Evolutionary conservation across 2,329 filamentous ascomycete genomes (phyloP).

Genomic region (Massarina eburnea): DNA sequence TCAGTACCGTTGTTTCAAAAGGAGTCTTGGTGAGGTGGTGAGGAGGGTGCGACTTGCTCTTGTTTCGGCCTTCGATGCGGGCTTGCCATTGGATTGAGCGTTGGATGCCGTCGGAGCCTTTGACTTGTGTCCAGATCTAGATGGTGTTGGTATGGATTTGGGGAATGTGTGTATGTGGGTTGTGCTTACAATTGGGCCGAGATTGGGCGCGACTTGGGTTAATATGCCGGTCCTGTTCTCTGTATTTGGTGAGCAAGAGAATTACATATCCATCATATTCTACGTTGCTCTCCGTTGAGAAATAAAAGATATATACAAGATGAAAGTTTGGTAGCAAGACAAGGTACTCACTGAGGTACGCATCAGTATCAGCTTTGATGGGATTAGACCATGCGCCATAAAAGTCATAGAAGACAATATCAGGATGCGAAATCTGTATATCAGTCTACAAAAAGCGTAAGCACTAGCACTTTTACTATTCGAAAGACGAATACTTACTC

Average conservation of each 20-base stretch:
- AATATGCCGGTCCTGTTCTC: constrained; percentile 57
- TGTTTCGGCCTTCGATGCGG: constrained; percentile 55
- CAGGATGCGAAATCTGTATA: constrained; percentile 51
- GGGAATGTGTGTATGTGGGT: neutral
- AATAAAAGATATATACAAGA: too few species aligned
- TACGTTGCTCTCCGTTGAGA: too few species aligned
- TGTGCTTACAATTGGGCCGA: constrained; percentile 53
- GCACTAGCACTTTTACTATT: neutral
- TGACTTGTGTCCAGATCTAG: constrained; percentile 58
- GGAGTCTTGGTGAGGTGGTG: neutral
- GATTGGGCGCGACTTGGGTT: constrained; percentile 63
- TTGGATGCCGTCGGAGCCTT: constrained; percentile 57
- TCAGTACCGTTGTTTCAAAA: neutral
- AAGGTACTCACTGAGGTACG: constrained; percentile 35
- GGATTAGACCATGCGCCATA: constrained; percentile 57
- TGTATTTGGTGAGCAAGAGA: constrained; percentile 8
- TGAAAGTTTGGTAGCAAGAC: neutral
- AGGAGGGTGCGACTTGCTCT: constrained; percentile 9
- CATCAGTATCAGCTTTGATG: constrained; percentile 37
- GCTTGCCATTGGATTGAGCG: constrained; percentile 67
- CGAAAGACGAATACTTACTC: constrained; percentile 11
- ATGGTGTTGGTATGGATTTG: neutral
- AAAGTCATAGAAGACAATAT: constrained; percentile 62
- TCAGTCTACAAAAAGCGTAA: constrained; percentile 45
- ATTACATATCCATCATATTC: neutral